A percentile compares a stretch with the other conserved stretches of the same genome.
Evolutionary conservation across 106 monocot genomes (phyloP).

Genomic region (Dioscorea zingiberensis): DNA sequence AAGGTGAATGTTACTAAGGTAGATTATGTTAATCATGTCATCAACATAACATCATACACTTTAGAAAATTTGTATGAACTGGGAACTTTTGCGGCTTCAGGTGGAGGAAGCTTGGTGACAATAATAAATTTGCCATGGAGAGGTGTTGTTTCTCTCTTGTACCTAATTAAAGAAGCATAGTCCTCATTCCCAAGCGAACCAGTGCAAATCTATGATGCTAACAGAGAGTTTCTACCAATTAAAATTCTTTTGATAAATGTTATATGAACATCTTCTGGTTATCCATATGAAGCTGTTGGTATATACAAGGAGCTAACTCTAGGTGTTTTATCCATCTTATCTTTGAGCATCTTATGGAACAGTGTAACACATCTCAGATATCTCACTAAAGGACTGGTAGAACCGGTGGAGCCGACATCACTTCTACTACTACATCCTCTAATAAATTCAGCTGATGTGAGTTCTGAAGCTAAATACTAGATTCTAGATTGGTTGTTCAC

Average conservation of each 20-base stretch:
- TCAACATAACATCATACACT: conserved; percentile 37
- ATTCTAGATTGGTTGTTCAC: conserved; percentile 60
- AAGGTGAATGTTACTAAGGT: conserved; percentile 9
- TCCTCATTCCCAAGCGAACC: conserved; percentile 11
- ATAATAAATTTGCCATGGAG: conserved; percentile 92
- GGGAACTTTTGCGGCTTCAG: conserved; percentile 73
- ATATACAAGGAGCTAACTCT: conserved; percentile 35
- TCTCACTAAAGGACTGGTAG: conserved; percentile 66
- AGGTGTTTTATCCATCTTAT: conserved; percentile 57
- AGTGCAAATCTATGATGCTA: conserved; percentile 53
- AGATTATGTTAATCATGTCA: conserved; percentile 29
- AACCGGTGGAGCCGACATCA: conserved; percentile 68
- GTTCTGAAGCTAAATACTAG: conserved; percentile 33
- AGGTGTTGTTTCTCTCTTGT: conserved; percentile 78
- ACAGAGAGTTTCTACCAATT: conserved; percentile 78
- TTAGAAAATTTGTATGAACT: conserved; percentile 59
- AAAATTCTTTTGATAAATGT: conserved; percentile 94
- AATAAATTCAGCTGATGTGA: conserved; percentile 50
- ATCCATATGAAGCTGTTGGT: conserved; percentile 58
- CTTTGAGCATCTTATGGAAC: conserved; percentile 45
- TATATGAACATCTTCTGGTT: conserved; percentile 73
- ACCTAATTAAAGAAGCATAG: conserved; percentile 81
- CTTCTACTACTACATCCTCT: conserved; percentile 64
- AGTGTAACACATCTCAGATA: conserved; percentile 53
- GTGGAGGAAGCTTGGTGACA: conserved; percentile 76